These are phyloP conservation scores for Craterostigma plantagineum DNA, from an alignment of 257 asterid genomes.

Conservation along the genomic window DNA sequence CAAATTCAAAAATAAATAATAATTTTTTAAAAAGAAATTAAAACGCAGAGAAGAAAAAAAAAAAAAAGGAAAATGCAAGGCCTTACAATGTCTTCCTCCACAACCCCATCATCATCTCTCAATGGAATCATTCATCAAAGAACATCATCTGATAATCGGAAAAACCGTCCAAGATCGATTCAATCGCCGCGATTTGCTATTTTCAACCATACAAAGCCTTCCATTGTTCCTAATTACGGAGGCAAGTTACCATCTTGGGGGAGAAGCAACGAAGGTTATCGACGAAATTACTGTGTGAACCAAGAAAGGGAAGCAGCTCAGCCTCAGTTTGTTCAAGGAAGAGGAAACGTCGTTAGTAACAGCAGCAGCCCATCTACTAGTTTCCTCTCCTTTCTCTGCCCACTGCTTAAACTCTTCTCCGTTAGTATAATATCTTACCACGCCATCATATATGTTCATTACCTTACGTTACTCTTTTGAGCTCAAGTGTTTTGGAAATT, in stretches of 20 bases:
- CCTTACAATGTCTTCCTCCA: too few species aligned
- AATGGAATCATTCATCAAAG: neutral
- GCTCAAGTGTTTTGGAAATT: slow-evolving; percentile 3
- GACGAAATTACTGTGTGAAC: slow-evolving; percentile 11
- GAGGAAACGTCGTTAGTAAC: slow-evolving; percentile 10
- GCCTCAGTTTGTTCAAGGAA: slow-evolving; percentile 14
- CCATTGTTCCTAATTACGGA: neutral
- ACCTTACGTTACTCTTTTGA: slow-evolving; percentile 1
- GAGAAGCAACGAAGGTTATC: slow-evolving; percentile 10
- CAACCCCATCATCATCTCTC: too few species aligned
- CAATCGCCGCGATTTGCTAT: too few species aligned
- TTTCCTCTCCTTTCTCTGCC: slow-evolving; percentile 54
- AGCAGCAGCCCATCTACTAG: slow-evolving; percentile 35
- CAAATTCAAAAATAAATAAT: too few species aligned
- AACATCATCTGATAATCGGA: neutral
- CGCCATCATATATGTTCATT: slow-evolving; percentile 2
- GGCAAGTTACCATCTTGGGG: slow-evolving; percentile 9
- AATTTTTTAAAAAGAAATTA: too few species aligned
- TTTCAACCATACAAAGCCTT: too few species aligned
- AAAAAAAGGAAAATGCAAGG: too few species aligned
- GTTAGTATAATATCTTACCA: slow-evolving; percentile 19
- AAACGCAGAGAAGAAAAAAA: too few species aligned
- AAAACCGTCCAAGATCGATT: too few species aligned
- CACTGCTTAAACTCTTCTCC: slow-evolving; percentile 64
- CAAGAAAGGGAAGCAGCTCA: slow-evolving; percentile 14